Base-by-base conservation (phyloP, 192 early-diverging fungal genomes). In the Podila minutissima region DNA sequence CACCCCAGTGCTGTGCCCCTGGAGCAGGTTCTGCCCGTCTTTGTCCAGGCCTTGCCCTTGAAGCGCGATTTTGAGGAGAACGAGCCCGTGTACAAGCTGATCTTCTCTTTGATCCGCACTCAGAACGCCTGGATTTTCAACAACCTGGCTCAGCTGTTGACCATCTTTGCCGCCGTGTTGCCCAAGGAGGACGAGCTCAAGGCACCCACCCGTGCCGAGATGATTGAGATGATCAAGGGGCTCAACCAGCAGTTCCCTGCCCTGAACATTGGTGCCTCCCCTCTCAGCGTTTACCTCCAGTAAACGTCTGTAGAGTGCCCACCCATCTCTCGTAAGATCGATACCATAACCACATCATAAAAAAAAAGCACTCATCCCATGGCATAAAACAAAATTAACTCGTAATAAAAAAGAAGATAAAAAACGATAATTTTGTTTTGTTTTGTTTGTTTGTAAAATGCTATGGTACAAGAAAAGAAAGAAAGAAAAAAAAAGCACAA, bases 51-150 rank as follows among this genome's bases (percentile, higher is more conserved):
- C 4, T 72, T 95, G 83, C 94, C 94, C 49, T 75, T 95, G 66
- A 87, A 91, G 83, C 83, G 83, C 41, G 94, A 95, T 83, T 94
- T 82, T 77, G 86, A 91, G 70, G 94, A 95, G 72, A 94, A 95
- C 66, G 83, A 88, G 66, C 91, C 94, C 24, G 92, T 95, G 28
- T 94, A 91, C 74, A 83, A 93, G 65, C 86, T 92, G 19, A 33
- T 95, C 29, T 92, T 91, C 84, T 71, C 83, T 13, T 79, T 95
- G 67, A 88, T 95, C 72, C 86, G 82, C 32, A 31, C 59, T 28
- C 84, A 87, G 69, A 87, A 90, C 68, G 20, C 83, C 33, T 86
- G 90, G 87, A 72, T 88, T 29, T 74, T 86, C 41, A 72, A 55
- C 67, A 86, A 91, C 70, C 73, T 91, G 67, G 51, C 87, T 10